These are phyloP conservation scores for Onygena corvina DNA, from an alignment of 2,329 filamentous ascomycete species.

Conservation along the genomic window DNA sequence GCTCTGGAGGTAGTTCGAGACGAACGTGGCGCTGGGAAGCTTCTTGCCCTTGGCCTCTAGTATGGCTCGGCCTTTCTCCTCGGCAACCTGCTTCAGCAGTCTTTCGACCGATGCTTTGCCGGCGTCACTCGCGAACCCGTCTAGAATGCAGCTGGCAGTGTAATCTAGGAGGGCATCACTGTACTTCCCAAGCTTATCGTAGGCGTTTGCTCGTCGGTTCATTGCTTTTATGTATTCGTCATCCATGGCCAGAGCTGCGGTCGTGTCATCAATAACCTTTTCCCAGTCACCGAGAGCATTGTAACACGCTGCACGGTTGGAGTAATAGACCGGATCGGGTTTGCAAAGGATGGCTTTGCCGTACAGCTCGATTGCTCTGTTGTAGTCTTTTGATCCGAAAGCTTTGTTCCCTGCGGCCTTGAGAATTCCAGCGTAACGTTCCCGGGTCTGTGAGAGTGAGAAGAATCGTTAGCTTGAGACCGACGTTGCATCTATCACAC, in stretches of 20 bases:
- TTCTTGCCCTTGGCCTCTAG: conserved; percentile 68
- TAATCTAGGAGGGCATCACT: conserved; percentile 94
- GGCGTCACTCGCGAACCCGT: conserved; percentile 84
- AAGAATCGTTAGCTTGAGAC: conserved; percentile 1
- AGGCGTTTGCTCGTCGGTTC: conserved; percentile 91
- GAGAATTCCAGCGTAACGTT: conserved; percentile 76
- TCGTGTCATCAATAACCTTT: conserved; percentile 93
- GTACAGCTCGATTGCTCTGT: conserved; percentile 86
- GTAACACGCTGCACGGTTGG: conserved; percentile 94
- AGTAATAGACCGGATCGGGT: conserved; percentile 95
- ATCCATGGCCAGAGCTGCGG: conserved; percentile 83
- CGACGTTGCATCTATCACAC: too few species aligned
- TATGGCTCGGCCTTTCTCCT: conserved; percentile 84
- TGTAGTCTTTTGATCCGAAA: conserved; percentile 87
- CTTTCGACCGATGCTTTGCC: conserved; percentile 85
- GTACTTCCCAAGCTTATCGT: conserved; percentile 82
- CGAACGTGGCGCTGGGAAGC: conserved; percentile 89
- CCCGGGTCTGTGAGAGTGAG: conserved; percentile 51
- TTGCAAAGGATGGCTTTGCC: conserved; percentile 94
- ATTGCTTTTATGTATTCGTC: conserved; percentile 94
- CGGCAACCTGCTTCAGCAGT: conserved; percentile 90
- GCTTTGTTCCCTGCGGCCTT: conserved; percentile 95
- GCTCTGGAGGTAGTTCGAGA: conserved; percentile 97
- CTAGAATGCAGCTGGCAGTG: conserved; percentile 97
- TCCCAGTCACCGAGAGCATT: conserved; percentile 89